Conservation (phyloP, 169 alveolate species). For the Eimeria tenella region DNA sequence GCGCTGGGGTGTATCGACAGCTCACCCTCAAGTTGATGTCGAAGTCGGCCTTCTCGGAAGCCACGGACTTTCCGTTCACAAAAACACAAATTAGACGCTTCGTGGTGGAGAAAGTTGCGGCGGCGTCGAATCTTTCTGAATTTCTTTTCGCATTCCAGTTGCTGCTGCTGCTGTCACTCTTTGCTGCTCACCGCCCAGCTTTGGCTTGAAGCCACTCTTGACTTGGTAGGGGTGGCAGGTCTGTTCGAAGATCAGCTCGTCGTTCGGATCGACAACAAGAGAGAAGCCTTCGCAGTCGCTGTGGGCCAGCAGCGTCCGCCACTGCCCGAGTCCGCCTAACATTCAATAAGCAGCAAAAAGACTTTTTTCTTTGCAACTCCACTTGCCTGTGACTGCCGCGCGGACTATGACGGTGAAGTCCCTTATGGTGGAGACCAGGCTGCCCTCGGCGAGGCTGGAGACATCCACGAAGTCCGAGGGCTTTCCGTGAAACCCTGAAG, state of each 20-base stretch:
- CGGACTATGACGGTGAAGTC: constrained; percentile 83
- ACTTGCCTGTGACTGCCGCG: constrained; percentile 81
- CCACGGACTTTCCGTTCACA: constrained; percentile 85
- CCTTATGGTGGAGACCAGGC: constrained; percentile 75
- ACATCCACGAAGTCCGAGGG: constrained; percentile 82
- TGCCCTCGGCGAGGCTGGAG: constrained; percentile 81
- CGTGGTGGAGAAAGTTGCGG: constrained; percentile 60
- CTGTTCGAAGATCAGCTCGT: constrained; percentile 88
- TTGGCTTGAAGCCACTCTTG: constrained; percentile 64
- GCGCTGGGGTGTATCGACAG: background rate
- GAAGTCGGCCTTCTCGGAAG: constrained; percentile 80
- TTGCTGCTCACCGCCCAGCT: constrained; percentile 32
- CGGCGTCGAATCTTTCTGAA: constrained; percentile 66
- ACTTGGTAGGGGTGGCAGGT: constrained; percentile 80
- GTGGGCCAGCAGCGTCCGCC: constrained; percentile 84
- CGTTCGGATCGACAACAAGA: constrained; percentile 86
- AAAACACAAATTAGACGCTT: constrained; percentile 76
- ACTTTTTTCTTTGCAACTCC: background rate
- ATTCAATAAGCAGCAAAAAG: background rate
- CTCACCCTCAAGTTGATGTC: constrained; percentile 80
- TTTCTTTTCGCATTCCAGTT: background rate
- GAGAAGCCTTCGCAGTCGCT: constrained; percentile 90
- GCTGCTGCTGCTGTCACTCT: background rate
- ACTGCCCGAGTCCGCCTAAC: constrained; percentile 66
- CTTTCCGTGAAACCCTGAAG: constrained; percentile 85